A percentile compares a stretch with the other conserved stretches of the same genome.
Conservation (phyloP, 2,329 filamentous ascomycete genomes). For the Rugonectria rugulosa region DNA sequence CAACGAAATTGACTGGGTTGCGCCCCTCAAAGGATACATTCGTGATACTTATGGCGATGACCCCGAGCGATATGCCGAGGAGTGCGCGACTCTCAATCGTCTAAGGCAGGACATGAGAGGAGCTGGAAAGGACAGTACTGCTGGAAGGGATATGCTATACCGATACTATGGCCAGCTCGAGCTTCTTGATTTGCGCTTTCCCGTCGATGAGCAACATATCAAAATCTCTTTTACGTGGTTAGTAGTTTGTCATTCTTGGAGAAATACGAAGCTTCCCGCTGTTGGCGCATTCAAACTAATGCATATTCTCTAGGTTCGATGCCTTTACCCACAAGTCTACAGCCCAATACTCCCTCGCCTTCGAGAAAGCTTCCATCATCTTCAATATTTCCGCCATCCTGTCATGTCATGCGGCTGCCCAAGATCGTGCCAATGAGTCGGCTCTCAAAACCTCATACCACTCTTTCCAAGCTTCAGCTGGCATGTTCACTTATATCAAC, state of each 20-base stretch:
- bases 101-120: conserved; percentile 98
- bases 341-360: conserved; percentile 93
- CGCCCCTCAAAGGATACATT: conserved; percentile 92
- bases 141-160: conserved; percentile 91
- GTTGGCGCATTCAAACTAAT: conserved; percentile 16
- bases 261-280: neutral
- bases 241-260: conserved; percentile 2
- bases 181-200: conserved; percentile 91
- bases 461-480: conserved; percentile 95
- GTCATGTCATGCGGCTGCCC: conserved; percentile 92
- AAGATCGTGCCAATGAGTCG: conserved; percentile 89
- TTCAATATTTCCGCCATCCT: conserved; percentile 99
- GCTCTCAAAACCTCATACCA: conserved; percentile 97
- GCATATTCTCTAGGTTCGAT: conserved; percentile 78
- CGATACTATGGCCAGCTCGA: conserved; percentile 98
- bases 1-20: conserved; percentile 98
- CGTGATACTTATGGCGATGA: conserved; percentile 94
- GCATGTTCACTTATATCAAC: conserved; percentile 99
- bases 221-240: conserved; percentile 99
- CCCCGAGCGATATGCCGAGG: conserved; percentile 92
- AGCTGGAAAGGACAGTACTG: conserved; percentile 94
- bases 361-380: conserved; percentile 98
- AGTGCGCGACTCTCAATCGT: conserved; percentile 93
- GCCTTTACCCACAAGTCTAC: conserved; percentile 99
- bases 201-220: conserved; percentile 98